phyloP scores from a whole-genome alignment of 2,329 filamentous ascomycete genomes.

The Myriosclerotinia duriaeana region DNA sequence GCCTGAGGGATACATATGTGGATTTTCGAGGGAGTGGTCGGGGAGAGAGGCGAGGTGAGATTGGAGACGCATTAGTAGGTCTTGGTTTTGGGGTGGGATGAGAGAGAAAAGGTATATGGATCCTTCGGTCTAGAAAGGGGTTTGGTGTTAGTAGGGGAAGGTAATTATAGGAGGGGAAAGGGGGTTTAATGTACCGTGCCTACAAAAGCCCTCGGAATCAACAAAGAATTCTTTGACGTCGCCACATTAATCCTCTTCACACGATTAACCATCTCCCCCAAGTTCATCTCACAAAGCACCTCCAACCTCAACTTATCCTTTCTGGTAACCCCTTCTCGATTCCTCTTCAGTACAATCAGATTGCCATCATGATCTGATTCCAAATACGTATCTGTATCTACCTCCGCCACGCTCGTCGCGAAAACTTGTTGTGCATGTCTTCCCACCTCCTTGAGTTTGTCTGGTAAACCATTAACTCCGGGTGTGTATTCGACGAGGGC shows the following conservation, averaged over 20 bases:
- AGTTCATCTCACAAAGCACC: conserved; percentile 74
- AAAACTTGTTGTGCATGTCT: conserved; percentile 80
- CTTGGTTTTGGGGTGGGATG: conserved; percentile 69
- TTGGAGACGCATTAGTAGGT: conserved; percentile 82
- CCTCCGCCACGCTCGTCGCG: conserved; percentile 73
- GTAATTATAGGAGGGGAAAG: conserved; percentile 14
- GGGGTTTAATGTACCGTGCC: conserved; percentile 66
- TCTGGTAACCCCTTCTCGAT: conserved; percentile 68
- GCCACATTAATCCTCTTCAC: conserved; percentile 74
- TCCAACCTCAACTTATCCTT: conserved; percentile 72
- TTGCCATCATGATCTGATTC: conserved; percentile 88
- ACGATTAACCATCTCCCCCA: conserved; percentile 92
- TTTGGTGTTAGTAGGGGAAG: neutral
- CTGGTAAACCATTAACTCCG: conserved; percentile 55
- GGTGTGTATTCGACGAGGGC: conserved; percentile 71
- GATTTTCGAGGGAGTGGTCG: neutral
- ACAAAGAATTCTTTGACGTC: conserved; percentile 61
- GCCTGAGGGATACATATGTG: neutral
- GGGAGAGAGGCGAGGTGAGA: conserved; percentile 57
- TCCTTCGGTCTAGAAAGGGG: conserved; percentile 69
- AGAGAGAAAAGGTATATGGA: conserved; percentile 86
- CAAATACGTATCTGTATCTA: conserved; percentile 74
- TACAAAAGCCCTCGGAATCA: conserved; percentile 81
- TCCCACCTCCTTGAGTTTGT: conserved; percentile 69
- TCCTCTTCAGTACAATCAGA: conserved; percentile 73